These are phyloP conservation scores for Thraustochytrium sp. DNA, from an alignment of 352 stramenopile genomes.

Conservation along the genomic window DNA sequence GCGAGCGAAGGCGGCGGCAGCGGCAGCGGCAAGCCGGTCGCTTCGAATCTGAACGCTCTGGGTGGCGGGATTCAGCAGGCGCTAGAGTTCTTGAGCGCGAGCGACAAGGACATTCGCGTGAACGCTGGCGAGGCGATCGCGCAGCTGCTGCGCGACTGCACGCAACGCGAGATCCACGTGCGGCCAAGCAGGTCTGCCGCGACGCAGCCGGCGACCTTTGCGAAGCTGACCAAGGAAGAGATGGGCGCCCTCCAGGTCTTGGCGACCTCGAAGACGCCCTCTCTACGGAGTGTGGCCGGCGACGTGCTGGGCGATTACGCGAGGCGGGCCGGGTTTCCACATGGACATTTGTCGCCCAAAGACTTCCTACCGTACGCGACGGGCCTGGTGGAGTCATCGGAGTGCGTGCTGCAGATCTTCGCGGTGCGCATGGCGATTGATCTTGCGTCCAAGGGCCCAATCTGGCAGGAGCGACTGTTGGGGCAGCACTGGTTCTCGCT, in stretches of 20 bases:
- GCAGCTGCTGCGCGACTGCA: conserved; percentile 18
- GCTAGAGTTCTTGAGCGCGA: conserved; percentile 1
- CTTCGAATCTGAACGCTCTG: conserved; percentile 15
- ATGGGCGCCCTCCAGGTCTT: conserved; percentile 27
- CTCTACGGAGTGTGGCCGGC: background rate
- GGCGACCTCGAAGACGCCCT: background rate
- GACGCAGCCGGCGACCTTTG: background rate
- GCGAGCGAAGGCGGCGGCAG: too few species aligned
- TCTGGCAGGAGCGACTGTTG: conserved; percentile 21
- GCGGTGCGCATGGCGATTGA: conserved; percentile 24
- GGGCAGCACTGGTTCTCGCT: conserved; percentile 4
- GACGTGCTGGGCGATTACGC: conserved; percentile 5
- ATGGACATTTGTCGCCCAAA: background rate
- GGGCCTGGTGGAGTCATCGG: background rate
- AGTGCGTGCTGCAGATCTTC: conserved; percentile 29
- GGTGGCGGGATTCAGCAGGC: background rate
- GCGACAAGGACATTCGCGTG: conserved; percentile 13
- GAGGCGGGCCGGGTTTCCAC: background rate
- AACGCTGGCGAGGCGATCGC: background rate
- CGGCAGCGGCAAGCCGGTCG: too few species aligned
- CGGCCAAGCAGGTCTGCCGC: background rate
- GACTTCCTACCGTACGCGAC: background rate
- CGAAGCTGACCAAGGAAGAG: conserved; percentile 23
- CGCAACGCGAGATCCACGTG: background rate
- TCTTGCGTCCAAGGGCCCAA: conserved; percentile 12